These are phyloP conservation scores for Coccomyxa sp. DNA, from an alignment of 139 green algal species.

Conservation along the genomic window DNA sequence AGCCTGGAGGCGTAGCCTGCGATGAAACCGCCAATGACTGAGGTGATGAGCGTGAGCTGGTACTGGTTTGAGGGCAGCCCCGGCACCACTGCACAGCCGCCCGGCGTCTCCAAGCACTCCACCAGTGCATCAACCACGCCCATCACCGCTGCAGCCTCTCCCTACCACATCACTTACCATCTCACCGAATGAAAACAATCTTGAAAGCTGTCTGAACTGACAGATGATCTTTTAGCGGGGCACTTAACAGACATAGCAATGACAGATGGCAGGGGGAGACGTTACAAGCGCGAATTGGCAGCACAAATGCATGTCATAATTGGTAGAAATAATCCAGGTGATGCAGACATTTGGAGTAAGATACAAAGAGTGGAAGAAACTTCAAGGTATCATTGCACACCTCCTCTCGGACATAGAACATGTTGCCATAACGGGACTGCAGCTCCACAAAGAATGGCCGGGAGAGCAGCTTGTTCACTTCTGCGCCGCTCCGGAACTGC, in stretches of 20 bases:
- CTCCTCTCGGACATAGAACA: constrained; percentile 66
- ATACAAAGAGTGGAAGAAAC: neutral
- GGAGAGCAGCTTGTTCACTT: constrained; percentile 44
- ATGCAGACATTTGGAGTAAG: neutral
- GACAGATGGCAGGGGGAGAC: no score
- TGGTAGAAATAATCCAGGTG: neutral
- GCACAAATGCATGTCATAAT: neutral
- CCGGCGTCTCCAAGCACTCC: constrained; percentile 41
- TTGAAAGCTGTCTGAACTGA: neutral
- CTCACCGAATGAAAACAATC: neutral
- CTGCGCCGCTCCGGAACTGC: constrained; percentile 45
- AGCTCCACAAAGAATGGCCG: constrained; percentile 68
- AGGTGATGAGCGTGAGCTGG: constrained; percentile 49
- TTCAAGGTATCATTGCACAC: constrained; percentile 1
- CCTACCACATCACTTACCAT: constrained; percentile 20
- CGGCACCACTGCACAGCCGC: constrained; percentile 49
- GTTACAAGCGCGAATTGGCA: neutral
- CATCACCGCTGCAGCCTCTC: constrained; percentile 44
- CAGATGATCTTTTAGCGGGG: no score
- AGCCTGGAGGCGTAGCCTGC: constrained; percentile 47
- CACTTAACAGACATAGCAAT: no score
- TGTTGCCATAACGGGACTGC: constrained; percentile 64
- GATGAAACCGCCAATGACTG: constrained; percentile 57
- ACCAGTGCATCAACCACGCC: constrained; percentile 38
- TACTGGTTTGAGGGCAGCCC: constrained; percentile 66